A percentile compares a stretch with the other conserved stretches of the same genome.
These are phyloP conservation scores for Garcia nutans DNA, from an alignment of 345 rosid genomes.

Conservation along the genomic window DNA sequence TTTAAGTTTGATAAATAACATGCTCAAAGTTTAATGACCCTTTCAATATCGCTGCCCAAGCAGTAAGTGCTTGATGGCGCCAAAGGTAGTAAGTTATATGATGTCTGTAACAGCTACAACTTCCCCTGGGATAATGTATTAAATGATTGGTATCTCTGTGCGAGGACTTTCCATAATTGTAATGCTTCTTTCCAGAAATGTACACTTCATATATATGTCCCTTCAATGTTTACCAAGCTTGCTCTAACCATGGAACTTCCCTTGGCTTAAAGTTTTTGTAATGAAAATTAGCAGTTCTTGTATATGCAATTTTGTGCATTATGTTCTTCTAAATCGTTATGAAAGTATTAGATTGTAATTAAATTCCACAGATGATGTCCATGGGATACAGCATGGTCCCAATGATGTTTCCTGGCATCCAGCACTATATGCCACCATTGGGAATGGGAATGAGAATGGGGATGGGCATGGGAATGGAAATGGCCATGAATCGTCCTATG, in stretches of 20 bases:
- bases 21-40: background rate
- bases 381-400: constrained; percentile 90
- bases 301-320: background rate
- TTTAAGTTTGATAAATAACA: background rate
- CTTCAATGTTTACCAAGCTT: background rate
- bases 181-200: background rate
- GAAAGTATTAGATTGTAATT: constrained; percentile 16
- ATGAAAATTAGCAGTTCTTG: background rate
- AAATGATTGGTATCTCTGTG: background rate
- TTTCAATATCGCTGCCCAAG: too few species aligned
- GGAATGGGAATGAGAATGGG: constrained; percentile 46
- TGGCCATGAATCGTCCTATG: constrained; percentile 58
- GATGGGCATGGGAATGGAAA: constrained; percentile 43
- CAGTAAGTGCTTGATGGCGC: too few species aligned
- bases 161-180: background rate
- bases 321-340: background rate
- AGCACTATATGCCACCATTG: constrained; percentile 59
- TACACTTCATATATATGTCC: too few species aligned
- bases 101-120: background rate
- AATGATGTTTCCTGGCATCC: constrained; percentile 80
- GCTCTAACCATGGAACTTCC: background rate
- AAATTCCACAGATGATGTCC: constrained; percentile 68
- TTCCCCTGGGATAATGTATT: background rate
- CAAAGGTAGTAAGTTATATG: too few species aligned
- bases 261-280: background rate